Evolutionary conservation across 371 early-diverging fungal genomes (phyloP).

Genomic region (Zychaea mexicana): DNA sequence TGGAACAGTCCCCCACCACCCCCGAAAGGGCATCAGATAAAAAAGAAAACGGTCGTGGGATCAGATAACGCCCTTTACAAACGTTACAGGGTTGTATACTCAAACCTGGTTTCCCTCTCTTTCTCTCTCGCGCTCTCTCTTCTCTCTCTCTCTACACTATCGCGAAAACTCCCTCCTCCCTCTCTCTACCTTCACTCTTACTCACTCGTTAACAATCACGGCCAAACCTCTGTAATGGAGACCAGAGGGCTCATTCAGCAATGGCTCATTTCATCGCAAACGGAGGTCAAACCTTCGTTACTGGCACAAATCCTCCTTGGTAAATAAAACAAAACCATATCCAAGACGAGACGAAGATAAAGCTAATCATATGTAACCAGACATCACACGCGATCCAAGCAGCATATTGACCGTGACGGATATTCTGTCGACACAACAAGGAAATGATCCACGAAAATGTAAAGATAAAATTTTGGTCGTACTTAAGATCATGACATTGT

Average conservation of each 20-base stretch:
- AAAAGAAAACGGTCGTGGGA: background rate
- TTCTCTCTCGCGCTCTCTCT: background rate
- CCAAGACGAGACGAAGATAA: background rate
- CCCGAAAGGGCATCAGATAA: background rate
- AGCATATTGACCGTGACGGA: constrained; percentile 16
- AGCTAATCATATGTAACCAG: background rate
- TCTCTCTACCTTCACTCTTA: too few relatives aligned
- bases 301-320: constrained; percentile 33
- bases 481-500: background rate
- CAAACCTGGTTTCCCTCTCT: background rate
- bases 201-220: too few relatives aligned
- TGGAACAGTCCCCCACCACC: background rate
- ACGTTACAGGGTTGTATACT: background rate
- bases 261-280: constrained; percentile 31
- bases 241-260: constrained; percentile 19
- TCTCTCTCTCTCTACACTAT: background rate
- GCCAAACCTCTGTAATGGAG: constrained; percentile 11
- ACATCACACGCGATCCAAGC: constrained; percentile 8
- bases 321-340: constrained; percentile 21
- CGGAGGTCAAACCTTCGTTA: constrained; percentile 32
- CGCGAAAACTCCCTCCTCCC: background rate
- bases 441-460: constrained; percentile 21
- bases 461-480: background rate
- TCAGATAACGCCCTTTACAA: background rate
- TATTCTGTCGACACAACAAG: constrained; percentile 14